Evolutionary conservation across 2,329 filamentous ascomycete species (phyloP).

Genomic region (Chrysoporthe austroafricana): DNA sequence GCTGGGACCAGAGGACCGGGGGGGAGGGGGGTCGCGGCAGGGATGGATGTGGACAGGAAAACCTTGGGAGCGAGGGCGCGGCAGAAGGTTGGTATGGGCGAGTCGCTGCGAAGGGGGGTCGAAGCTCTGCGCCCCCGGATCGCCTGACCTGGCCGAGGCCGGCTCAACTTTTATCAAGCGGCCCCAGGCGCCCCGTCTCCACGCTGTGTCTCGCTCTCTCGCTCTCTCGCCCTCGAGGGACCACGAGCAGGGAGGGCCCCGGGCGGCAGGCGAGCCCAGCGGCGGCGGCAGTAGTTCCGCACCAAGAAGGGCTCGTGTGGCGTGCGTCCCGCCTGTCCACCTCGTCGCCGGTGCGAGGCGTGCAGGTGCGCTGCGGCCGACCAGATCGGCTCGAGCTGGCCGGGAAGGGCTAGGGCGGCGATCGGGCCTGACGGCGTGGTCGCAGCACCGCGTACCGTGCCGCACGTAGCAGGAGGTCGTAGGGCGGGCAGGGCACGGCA

Average conservation of each 20-base stretch:
- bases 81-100: background rate
- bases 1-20: slow-evolving; percentile 20
- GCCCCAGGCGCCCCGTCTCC: background rate
- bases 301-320: background rate
- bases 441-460: background rate
- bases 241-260: background rate
- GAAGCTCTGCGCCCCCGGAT: background rate
- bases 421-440: background rate
- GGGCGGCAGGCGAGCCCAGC: background rate
- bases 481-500: too few species aligned
- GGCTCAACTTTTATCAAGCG: background rate
- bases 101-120: background rate
- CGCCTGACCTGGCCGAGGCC: background rate
- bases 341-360: background rate
- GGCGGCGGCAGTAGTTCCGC: too few species aligned
- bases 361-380: background rate
- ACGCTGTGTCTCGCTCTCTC: background rate
- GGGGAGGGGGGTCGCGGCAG: slow-evolving; percentile 20
- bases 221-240: background rate
- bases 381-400: background rate
- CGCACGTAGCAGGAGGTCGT: background rate
- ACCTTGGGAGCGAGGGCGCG: slow-evolving; percentile 1
- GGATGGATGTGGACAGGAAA: slow-evolving; percentile 20
- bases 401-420: slow-evolving; percentile 8
- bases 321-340: background rate